A percentile compares a stretch with the other conserved stretches of the same genome.
Evolutionary conservation across 192 early-diverging fungal genomes (phyloP).

Genomic region (Coemansia sp.): DNA sequence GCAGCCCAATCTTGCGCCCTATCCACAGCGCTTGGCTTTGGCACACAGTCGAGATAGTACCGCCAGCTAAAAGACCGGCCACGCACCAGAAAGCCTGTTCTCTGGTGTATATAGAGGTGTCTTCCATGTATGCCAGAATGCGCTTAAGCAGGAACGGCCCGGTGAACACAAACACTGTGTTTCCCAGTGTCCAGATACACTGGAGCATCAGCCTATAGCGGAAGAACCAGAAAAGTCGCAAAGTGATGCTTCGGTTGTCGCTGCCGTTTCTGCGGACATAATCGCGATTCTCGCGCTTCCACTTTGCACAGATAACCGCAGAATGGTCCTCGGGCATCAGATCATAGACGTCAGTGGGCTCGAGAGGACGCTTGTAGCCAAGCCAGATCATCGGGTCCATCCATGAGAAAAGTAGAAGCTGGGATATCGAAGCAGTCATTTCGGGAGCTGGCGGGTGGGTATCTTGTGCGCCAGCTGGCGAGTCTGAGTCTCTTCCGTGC

Average conservation of each 20-base stretch:
- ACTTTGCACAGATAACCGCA: conserved; percentile 31
- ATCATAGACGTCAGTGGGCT: conserved; percentile 66
- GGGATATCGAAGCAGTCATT: conserved; percentile 59
- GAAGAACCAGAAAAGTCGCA: conserved; percentile 54
- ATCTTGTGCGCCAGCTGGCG: conserved; percentile 14
- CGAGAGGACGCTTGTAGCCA: conserved; percentile 67
- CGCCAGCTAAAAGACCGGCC: conserved; percentile 60
- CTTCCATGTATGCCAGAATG: conserved; percentile 64
- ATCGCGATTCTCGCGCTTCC: conserved; percentile 26
- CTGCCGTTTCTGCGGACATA: conserved; percentile 35
- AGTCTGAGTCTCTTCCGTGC: conserved; percentile 33
- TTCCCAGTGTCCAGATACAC: conserved; percentile 49
- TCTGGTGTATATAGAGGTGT: conserved; percentile 54
- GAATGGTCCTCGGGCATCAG: conserved; percentile 48
- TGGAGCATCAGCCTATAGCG: conserved; percentile 54
- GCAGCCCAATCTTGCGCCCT: conserved; percentile 70
- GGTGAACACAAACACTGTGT: conserved; percentile 55
- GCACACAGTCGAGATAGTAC: conserved; percentile 49
- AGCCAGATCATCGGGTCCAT: conserved; percentile 63
- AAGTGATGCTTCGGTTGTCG: conserved; percentile 34
- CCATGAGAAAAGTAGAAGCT: conserved; percentile 64
- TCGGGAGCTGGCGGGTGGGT: conserved; percentile 56
- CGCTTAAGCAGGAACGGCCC: conserved; percentile 62
- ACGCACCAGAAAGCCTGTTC: conserved; percentile 64
- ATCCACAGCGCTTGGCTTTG: conserved; percentile 72